Conservation (phyloP, 164 flowering plant species). For the Echeveria elegans region DNA sequence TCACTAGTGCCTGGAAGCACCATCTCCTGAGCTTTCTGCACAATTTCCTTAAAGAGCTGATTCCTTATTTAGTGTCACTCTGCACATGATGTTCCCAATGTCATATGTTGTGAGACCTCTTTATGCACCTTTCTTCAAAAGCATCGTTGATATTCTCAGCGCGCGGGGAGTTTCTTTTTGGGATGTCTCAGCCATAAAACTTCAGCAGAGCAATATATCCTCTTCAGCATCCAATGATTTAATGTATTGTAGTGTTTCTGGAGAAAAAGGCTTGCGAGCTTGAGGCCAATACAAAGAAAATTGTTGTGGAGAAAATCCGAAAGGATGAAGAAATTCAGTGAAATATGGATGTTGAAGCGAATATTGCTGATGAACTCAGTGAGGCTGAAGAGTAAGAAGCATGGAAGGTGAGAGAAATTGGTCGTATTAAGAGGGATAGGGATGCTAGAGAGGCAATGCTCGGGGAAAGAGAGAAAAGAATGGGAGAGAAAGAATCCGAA, state of each 20-base stretch:
- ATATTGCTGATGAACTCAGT: constrained; percentile 65
- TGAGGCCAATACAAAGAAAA: constrained; percentile 64
- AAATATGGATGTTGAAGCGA: constrained; percentile 58
- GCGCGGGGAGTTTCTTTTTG: constrained; percentile 37
- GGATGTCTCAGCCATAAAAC: constrained; percentile 48
- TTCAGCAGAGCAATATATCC: constrained; percentile 43
- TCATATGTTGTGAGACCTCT: constrained; percentile 39
- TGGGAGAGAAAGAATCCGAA: constrained; percentile 96
- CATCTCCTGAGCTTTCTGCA: constrained; percentile 33
- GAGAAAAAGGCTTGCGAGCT: constrained; percentile 33
- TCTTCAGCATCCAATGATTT: constrained; percentile 46
- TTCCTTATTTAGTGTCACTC: constrained; percentile 35
- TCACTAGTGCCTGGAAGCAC: constrained; percentile 38
- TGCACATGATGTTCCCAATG: constrained; percentile 51
- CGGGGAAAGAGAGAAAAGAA: constrained; percentile 79
- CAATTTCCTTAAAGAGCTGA: constrained; percentile 42
- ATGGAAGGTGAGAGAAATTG: constrained; percentile 87
- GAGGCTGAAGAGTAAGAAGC: constrained; percentile 94
- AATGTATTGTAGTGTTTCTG: constrained; percentile 40
- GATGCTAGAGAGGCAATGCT: constrained; percentile 69
- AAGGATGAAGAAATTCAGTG: constrained; percentile 63
- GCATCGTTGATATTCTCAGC: constrained; percentile 52
- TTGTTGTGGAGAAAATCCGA: constrained; percentile 67
- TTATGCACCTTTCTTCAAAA: constrained; percentile 47
- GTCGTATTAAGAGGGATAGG: constrained; percentile 87